phyloP scores from a whole-genome alignment of 805 yeast species.

The Lipomyces spencermartinsiae region DNA sequence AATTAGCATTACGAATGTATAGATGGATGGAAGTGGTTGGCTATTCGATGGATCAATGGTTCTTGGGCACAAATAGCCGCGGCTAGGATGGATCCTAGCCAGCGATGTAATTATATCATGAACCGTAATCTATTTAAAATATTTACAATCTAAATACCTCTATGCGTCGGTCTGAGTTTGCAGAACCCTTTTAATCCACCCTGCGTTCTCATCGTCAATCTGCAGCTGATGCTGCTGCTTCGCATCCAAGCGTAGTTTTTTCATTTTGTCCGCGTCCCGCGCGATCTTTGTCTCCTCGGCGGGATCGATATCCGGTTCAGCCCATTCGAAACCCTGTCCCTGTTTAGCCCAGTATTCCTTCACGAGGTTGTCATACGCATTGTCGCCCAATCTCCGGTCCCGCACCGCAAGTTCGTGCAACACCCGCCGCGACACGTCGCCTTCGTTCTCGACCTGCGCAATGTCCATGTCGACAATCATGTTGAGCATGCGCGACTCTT shows the following conservation, averaged over 20 bases:
- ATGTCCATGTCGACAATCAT: slow-evolving; percentile 71
- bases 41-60: neutral
- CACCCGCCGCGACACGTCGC: slow-evolving; percentile 48
- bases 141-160: neutral
- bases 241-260: slow-evolving; percentile 2
- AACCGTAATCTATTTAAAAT: neutral
- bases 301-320: slow-evolving; percentile 89
- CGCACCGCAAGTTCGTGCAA: slow-evolving; percentile 45
- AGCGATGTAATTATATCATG: neutral
- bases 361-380: slow-evolving; percentile 68
- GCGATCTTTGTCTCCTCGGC: slow-evolving; percentile 55
- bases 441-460: slow-evolving; percentile 49
- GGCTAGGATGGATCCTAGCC: neutral
- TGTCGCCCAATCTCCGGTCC: slow-evolving; percentile 51
- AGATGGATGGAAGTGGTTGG: neutral
- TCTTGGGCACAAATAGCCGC: neutral
- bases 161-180: neutral
- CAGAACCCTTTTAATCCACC: slow-evolving; percentile 26
- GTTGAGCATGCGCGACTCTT: slow-evolving; percentile 70
- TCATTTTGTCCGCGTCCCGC: slow-evolving; percentile 40
- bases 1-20: neutral
- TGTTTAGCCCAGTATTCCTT: slow-evolving; percentile 88
- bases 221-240: slow-evolving; percentile 11
- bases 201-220: slow-evolving; percentile 21
- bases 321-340: slow-evolving; percentile 88